A percentile compares a stretch with the other conserved stretches of the same genome.
These are phyloP conservation scores for Globisporangium mamillatum DNA, from an alignment of 352 stramenopile species.

Conservation along the genomic window DNA sequence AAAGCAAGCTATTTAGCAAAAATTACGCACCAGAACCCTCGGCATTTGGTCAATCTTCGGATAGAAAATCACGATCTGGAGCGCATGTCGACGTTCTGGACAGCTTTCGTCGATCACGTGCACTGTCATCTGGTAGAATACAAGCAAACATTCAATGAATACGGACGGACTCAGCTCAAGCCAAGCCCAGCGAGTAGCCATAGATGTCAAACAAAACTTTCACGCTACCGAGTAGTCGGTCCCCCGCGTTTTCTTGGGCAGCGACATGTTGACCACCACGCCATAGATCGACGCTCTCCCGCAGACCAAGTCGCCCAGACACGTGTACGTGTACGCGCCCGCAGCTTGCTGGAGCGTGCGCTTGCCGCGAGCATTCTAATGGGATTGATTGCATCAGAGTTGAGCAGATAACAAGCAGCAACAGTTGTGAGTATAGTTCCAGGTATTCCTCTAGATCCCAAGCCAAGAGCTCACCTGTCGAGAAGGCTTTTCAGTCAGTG, in stretches of 20 bases:
- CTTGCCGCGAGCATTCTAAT: conserved; percentile 35
- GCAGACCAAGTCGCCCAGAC: conserved; percentile 48
- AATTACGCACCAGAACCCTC: conserved; percentile 44
- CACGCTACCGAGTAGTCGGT: conserved; percentile 53
- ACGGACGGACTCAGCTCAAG: background rate
- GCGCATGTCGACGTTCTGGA: conserved; percentile 43
- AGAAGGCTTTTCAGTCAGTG: background rate
- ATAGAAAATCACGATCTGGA: conserved; percentile 70
- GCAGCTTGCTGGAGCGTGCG: conserved; percentile 37
- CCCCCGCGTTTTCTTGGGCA: conserved; percentile 60
- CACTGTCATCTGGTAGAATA: conserved; percentile 55
- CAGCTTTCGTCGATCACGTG: conserved; percentile 64
- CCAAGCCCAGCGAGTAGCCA: background rate
- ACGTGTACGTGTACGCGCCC: conserved; percentile 54
- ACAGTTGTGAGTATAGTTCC: background rate
- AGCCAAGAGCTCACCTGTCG: background rate
- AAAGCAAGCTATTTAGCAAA: background rate
- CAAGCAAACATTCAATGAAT: background rate
- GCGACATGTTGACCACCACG: conserved; percentile 68
- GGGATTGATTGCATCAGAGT: conserved; percentile 13
- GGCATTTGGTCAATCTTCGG: conserved; percentile 57
- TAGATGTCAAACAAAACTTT: background rate
- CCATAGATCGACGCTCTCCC: conserved; percentile 66
- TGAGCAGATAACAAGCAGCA: background rate
- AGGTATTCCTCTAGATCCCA: too few species aligned